These are phyloP conservation scores for Dactylellina sp. DNA, from an alignment of 2,329 filamentous ascomycete species.

Conservation along the genomic window DNA sequence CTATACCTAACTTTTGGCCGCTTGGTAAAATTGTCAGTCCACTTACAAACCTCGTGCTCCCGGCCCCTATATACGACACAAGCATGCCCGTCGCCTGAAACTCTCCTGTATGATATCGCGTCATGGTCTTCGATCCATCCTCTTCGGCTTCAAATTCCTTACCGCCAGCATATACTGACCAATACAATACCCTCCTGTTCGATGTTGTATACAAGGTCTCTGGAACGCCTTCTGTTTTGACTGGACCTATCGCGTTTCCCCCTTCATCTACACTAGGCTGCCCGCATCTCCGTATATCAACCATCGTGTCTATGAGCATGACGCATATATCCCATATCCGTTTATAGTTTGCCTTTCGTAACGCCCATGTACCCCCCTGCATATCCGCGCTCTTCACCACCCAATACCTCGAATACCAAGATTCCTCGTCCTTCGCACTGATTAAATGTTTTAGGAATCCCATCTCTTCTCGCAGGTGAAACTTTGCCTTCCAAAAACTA, in stretches of 20 bases:
- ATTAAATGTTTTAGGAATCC: slow-evolving; percentile 1
- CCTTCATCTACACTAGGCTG: background rate
- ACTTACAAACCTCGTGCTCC: slow-evolving; percentile 40
- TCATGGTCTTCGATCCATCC: background rate
- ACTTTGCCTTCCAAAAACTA: slow-evolving; percentile 26
- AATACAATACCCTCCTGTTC: too few species aligned
- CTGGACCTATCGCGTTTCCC: too few species aligned
- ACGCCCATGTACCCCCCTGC: background rate
- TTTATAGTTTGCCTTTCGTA: background rate
- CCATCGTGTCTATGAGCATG: slow-evolving; percentile 21
- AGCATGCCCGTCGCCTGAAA: slow-evolving; percentile 21
- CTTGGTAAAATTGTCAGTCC: slow-evolving; percentile 33
- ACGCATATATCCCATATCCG: slow-evolving; percentile 32
- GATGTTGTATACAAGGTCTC: background rate
- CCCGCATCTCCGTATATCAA: background rate
- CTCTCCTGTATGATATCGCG: background rate
- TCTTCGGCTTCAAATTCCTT: background rate
- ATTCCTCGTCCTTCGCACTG: background rate
- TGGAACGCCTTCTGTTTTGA: too few species aligned
- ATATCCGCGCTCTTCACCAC: background rate
- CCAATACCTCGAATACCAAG: slow-evolving; percentile 22
- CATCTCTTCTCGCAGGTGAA: slow-evolving; percentile 8
- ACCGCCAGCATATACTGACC: background rate
- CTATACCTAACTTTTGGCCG: slow-evolving; percentile 18
- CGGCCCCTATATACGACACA: slow-evolving; percentile 35